Base-by-base conservation (phyloP, 2,329 filamentous ascomycete species). In the Ophiocordyceps polyrhachis-furcata region DNA sequence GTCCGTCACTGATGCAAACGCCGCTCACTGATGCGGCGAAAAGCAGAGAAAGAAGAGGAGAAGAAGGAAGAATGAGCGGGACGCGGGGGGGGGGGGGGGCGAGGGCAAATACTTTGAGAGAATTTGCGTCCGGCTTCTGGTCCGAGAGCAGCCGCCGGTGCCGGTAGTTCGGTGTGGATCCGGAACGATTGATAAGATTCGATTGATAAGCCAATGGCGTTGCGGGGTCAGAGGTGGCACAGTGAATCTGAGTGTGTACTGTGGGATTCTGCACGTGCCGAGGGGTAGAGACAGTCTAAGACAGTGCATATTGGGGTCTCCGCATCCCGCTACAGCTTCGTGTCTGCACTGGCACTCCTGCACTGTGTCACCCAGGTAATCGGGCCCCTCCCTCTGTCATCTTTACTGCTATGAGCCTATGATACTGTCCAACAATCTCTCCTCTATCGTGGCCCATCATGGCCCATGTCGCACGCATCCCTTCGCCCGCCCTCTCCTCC, bases 131-230 rank as follows among this genome's bases (percentile, higher is more conserved):
- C 17, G n/a, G 15, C 19, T 32, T 25, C 25, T 13, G 43, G 43
- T 14, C 19, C 32, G 35, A 29, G 23, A 25, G 15, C 35, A 37
- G 42, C 17, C 41, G 23, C 40, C 21, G 40, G 43, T 7, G 5
- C 31, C 17, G 23, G 35, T 58, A 54, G 56, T 58, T 56, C 55
- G 57, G 59, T 58, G 47, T 44, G 44, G 56, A 52, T 49, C 52
- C 58, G 58, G 64, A 65, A 56, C 55, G 64, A 67, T 67, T 67
- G 64, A 67, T 67, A 65, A 67, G 65, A 67, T 67, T 60, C 56
- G 62, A 64, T 64, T 64, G 62, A 64, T 64, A 63, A 64, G 13
- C n/a, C 23, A 41, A 28, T 38, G 9, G 35, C 35, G n/a, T 12
- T 28, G 14, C 35, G 35, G 15, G 35, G 19, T 37, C n/a, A n/a